These are phyloP conservation scores for Aspergillus pseudoterreus DNA, from an alignment of 2,329 filamentous ascomycete species.

Conservation along the genomic window DNA sequence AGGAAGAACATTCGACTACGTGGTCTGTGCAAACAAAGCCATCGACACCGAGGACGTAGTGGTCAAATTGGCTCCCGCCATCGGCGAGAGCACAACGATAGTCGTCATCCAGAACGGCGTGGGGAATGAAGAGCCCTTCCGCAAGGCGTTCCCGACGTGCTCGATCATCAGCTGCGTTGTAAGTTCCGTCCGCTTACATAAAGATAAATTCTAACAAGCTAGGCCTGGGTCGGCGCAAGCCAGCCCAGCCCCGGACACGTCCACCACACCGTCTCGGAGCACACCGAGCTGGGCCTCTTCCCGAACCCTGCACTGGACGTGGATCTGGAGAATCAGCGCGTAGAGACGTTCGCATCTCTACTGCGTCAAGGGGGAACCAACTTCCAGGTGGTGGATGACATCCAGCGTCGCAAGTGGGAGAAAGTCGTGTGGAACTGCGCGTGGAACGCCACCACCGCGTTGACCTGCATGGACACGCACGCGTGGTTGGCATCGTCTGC, in stretches of 20 bases:
- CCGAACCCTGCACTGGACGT: slow-evolving; percentile 27
- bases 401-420: slow-evolving; percentile 37
- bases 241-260: slow-evolving; percentile 50
- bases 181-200: neutral
- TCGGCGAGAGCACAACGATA: slow-evolving; percentile 36
- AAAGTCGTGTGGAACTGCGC: slow-evolving; percentile 42
- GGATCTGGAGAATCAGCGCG: slow-evolving; percentile 16
- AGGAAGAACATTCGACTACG: slow-evolving; percentile 27
- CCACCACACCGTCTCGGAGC: slow-evolving; percentile 50
- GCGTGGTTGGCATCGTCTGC: slow-evolving; percentile 39
- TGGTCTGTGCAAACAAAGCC: slow-evolving; percentile 39
- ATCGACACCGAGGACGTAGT: slow-evolving; percentile 40
- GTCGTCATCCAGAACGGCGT: slow-evolving; percentile 41
- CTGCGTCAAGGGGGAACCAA: slow-evolving; percentile 42
- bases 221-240: slow-evolving; percentile 48
- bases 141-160: slow-evolving; percentile 25
- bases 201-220: no score
- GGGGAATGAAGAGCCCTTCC: slow-evolving; percentile 39
- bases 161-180: slow-evolving; percentile 42
- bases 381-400: slow-evolving; percentile 29
- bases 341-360: slow-evolving; percentile 41
- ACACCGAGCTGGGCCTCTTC: slow-evolving; percentile 54
- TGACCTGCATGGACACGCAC: slow-evolving; percentile 42
- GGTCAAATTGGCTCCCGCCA: slow-evolving; percentile 28
- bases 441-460: slow-evolving; percentile 41